A percentile compares a stretch with the other conserved stretches of the same genome.
phyloP scores from a whole-genome alignment of 208 protist species.

The Leishmania major region DNA sequence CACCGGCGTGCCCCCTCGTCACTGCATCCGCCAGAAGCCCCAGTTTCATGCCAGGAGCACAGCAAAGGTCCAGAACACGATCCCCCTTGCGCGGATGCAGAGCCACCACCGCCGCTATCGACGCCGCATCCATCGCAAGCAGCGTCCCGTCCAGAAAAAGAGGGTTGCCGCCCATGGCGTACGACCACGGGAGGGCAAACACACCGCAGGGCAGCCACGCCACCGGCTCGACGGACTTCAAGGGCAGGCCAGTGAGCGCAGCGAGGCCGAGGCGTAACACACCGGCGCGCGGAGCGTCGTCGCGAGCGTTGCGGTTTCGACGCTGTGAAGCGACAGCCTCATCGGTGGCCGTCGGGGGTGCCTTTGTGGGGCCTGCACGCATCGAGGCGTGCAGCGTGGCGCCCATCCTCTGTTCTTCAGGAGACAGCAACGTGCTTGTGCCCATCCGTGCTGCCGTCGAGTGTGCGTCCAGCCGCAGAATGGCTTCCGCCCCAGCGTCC shows the following conservation, averaged over 20 bases:
- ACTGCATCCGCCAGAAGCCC: conserved; percentile 67
- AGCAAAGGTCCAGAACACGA: conserved; percentile 84
- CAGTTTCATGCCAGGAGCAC: conserved; percentile 89
- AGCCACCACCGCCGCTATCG: conserved; percentile 79
- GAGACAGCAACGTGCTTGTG: background rate
- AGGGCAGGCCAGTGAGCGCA: conserved; percentile 26
- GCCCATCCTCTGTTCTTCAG: background rate
- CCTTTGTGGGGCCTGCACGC: background rate
- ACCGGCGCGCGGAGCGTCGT: background rate
- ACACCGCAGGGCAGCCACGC: conserved; percentile 66
- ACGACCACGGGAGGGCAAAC: conserved; percentile 48
- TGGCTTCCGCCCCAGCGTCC: conserved; percentile 13
- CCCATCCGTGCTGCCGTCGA: background rate
- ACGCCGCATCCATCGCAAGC: conserved; percentile 87
- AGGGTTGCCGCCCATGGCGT: conserved; percentile 30
- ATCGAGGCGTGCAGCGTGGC: background rate
- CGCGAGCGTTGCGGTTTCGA: background rate
- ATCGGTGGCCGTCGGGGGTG: background rate
- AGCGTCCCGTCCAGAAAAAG: conserved; percentile 47
- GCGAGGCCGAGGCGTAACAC: conserved; percentile 31
- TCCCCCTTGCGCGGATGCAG: conserved; percentile 63
- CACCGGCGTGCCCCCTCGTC: background rate
- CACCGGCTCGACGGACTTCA: conserved; percentile 35
- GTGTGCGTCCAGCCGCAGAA: background rate
- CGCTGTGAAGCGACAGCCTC: background rate